A percentile compares a stretch with the other conserved stretches of the same genome.
phyloP scores from a whole-genome alignment of 2,329 filamentous ascomycete genomes.

The Fusarium sterilihyphosum region DNA sequence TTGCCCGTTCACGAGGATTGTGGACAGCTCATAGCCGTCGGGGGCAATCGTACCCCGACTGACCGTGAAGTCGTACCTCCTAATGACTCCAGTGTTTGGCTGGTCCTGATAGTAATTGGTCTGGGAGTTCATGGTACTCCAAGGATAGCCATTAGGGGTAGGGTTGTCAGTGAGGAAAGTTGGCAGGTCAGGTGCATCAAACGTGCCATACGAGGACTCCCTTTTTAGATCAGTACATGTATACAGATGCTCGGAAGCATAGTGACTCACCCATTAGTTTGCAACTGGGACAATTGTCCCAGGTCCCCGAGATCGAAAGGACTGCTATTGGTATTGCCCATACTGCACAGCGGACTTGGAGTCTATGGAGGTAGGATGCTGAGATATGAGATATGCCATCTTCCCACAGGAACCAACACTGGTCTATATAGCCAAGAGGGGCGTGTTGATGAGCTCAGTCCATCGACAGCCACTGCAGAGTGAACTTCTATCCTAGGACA shows the following conservation, averaged over 20 bases:
- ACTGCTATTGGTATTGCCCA: conserved; percentile 35
- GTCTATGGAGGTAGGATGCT: conserved; percentile 1
- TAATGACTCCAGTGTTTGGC: conserved; percentile 64
- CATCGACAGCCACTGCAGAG: conserved; percentile 15
- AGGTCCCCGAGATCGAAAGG: conserved; percentile 27
- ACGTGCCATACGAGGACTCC: conserved; percentile 54
- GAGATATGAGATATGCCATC: neutral
- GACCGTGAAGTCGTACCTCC: conserved; percentile 64
- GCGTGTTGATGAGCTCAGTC: neutral
- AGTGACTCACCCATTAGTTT: conserved; percentile 38
- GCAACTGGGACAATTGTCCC: conserved; percentile 28
- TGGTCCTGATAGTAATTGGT: conserved; percentile 62
- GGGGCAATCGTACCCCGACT: conserved; percentile 61
- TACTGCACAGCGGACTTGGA: conserved; percentile 9
- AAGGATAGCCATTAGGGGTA: conserved; percentile 60
- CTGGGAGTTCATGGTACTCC: conserved; percentile 56
- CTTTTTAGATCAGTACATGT: conserved; percentile 37
- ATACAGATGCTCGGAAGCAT: neutral
- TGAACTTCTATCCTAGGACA: neutral
- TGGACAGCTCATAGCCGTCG: conserved; percentile 63
- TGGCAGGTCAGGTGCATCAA: conserved; percentile 51
- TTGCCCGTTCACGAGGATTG: conserved; percentile 71
- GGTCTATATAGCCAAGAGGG: conserved; percentile 31
- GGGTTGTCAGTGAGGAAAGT: conserved; percentile 60
- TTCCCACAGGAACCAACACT: neutral